Evolutionary conservation across 129 eudicot genomes (phyloP), one percentile per base, ranked within the genome.

Genomic region (Pseudognaphalium luteoalbum): DNA sequence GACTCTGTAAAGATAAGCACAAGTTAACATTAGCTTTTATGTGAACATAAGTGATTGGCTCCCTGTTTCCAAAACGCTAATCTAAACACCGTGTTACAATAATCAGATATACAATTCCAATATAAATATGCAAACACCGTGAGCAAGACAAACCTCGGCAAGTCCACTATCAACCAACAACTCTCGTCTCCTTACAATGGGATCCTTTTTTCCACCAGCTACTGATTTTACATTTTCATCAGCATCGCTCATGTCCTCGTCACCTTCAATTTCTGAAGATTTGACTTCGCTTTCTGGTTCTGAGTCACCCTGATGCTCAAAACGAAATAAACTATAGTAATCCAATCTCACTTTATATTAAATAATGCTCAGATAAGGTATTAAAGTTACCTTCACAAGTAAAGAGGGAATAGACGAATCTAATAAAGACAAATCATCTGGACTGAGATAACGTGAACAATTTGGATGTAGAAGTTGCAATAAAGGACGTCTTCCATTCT

Each of bases 401-500:
- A 94, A 76, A 37, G 93, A 90, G 79, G 93, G 93, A 68, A 94
- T 73, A 42, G 89, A 85, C 5, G 84, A 75, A 86, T 79, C 86
- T 70, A 94, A 78, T 28, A 87, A 87, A 61, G 86, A 75, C 61
- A 94, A 51, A 63, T 94, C 98, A 79, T 94, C 93, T 21, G 91
- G 93, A 80, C 86, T 87, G 59, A 91, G 81, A 86, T 94, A 94
- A 75, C 93, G 97, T 39, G 88, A 54, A 63, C 90, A 90, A 70
- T 87, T 81, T 67, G 98, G 98, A 83, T 88, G 97, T 65, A 94
- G 93, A 72, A 94, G 90, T 70, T 94, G 98, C 87, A 94, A 76
- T 64, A 94, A 29, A 65, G 97, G 93, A 47, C 90, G 96, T 30
- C 97, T 87, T 62, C 85, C 96, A 80, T 71, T 85, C 98, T 93